Base-by-base conservation (phyloP, 331 rosid genomes). In the Prunus yedoensis region DNA sequence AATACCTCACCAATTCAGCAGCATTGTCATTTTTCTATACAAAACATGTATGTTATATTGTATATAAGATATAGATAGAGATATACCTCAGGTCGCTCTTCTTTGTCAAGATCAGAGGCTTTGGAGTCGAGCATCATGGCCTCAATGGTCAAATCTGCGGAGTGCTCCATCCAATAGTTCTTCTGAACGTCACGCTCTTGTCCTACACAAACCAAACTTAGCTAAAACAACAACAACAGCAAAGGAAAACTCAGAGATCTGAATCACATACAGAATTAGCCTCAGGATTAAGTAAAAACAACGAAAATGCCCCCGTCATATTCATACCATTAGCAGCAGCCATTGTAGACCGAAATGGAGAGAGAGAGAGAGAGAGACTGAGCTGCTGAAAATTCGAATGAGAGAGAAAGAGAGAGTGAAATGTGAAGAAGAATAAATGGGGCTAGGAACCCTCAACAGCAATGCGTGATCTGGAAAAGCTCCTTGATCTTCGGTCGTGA, bases 51-150 rank as follows among this genome's bases (percentile, higher is more conserved):
- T 6, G 43, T 2, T 10, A 61, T 61, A 28, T 13, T 28, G 14
- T 61, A 28, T 2, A 30, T 12, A 30, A 51, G 5, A 11, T 2
- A 69, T 0, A 47, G 8, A 30, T 63, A 23, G 8, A 16, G 21
- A 63, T 17, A 58, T 62, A 93, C 98, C 85, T 94, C 99, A 10
- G 99, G 99, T 23, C 99, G 87, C 82, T 95, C 99, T 79, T 92
- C 97, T 35, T 89, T 91, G 73, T 94, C 99, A 6, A 91, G 99
- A 92, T 91, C 90, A 6, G 95, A 84, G 49, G 99, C 97, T 47
- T 92, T 86, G 68, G 99, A 94, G 49, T 94, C 97, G 14, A 94
- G 99, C 96, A 94, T 92, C 99, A 94, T 94, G 1, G 95, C 87
- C 85, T 94, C 99, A 0, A 94, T 88, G 0, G 97, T 91, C 72